A percentile compares a stretch with the other conserved stretches of the same genome.
Conservation (phyloP, 495 filamentous ascomycete genomes). For the Chaetomium cochliodes region DNA sequence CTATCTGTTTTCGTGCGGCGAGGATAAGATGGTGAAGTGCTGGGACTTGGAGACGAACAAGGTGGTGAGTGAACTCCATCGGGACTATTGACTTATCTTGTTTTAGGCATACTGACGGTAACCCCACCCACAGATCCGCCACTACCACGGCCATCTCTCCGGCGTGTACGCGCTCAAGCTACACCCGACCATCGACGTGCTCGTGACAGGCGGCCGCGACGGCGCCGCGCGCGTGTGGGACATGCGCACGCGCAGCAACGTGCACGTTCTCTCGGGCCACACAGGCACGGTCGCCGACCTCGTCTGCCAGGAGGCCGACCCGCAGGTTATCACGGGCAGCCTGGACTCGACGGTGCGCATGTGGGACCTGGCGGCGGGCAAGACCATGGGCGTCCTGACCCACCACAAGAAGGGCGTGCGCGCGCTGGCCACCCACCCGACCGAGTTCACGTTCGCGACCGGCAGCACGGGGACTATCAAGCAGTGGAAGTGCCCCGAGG, state of each 20-base stretch:
- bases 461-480: conserved; percentile 93
- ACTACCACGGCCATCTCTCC: conserved; percentile 96
- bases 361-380: conserved; percentile 95
- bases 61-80: conserved; percentile 47
- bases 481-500: conserved; percentile 99
- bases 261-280: conserved; percentile 91
- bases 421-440: conserved; percentile 79
- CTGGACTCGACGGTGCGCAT: conserved; percentile 89
- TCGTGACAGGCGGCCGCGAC: conserved; percentile 93
- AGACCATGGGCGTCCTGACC: conserved; percentile 92
- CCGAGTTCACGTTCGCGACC: conserved; percentile 93
- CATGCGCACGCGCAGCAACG: conserved; percentile 92
- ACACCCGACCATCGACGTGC: conserved; percentile 89
- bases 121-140: conserved; percentile 59
- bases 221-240: conserved; percentile 97
- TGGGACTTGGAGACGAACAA: conserved; percentile 99
- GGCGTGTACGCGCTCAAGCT: conserved; percentile 91
- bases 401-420: conserved; percentile 98
- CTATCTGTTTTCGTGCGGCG: conserved; percentile 95
- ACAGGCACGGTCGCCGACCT: conserved; percentile 83
- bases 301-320: conserved; percentile 93
- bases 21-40: conserved; percentile 99
- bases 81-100: not conserved
- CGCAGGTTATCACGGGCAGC: conserved; percentile 88
- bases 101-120: not conserved